phyloP scores from a whole-genome alignment of 148 eudicot species.

The Rhododendron molle region DNA sequence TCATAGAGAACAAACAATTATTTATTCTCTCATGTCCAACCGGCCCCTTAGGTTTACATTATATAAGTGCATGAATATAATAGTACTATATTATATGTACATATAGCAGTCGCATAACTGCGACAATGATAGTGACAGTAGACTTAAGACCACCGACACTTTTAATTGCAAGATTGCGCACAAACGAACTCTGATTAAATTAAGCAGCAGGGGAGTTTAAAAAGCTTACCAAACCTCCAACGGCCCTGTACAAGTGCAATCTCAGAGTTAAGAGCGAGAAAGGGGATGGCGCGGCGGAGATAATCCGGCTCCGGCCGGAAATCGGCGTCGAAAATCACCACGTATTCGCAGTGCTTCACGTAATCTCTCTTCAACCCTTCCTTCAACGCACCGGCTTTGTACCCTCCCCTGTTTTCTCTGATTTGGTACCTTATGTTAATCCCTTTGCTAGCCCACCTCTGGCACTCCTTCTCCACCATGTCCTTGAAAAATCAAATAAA shows the following conservation, averaged over 20 bases:
- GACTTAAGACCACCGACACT: background rate
- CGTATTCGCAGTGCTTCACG: conserved; percentile 32
- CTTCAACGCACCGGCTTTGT: conserved; percentile 27
- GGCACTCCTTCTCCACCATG: conserved; percentile 25
- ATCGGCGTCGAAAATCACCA: conserved; percentile 78
- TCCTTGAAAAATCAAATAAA: background rate
- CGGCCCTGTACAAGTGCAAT: conserved; percentile 62
- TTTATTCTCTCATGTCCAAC: too few relatives aligned
- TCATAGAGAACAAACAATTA: too few relatives aligned
- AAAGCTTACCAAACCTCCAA: conserved; percentile 53
- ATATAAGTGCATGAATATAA: too few relatives aligned
- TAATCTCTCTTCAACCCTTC: conserved; percentile 25
- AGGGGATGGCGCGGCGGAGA: conserved; percentile 55
- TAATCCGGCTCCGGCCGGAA: conserved; percentile 76
- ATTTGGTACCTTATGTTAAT: conserved; percentile 20
- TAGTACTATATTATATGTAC: too few relatives aligned
- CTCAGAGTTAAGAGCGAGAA: conserved; percentile 46
- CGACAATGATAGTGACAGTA: background rate
- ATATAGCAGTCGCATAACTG: background rate
- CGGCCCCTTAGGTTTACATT: too few relatives aligned
- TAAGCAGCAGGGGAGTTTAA: background rate
- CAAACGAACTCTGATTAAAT: background rate
- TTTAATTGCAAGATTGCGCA: background rate
- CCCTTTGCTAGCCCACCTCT: conserved; percentile 24
- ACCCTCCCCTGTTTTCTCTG: conserved; percentile 21